phyloP scores from a whole-genome alignment of 2,329 filamentous ascomycete species.

The Aureobasidium sp. region DNA sequence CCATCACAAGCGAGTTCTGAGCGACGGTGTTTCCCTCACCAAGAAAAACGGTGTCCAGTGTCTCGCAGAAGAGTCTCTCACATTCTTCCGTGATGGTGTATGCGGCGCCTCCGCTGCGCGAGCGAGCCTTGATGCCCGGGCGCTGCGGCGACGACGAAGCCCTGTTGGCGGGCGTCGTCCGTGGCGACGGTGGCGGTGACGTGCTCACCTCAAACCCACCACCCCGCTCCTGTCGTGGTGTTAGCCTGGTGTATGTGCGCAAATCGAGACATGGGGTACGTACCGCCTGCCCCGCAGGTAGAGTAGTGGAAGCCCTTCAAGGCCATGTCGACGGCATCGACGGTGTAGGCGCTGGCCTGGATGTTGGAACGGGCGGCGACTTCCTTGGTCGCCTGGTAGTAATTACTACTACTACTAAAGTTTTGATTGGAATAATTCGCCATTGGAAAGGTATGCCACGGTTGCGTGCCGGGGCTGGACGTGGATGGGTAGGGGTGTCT shows the following conservation, averaged over 20 bases:
- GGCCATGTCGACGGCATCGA: slow-evolving; percentile 60
- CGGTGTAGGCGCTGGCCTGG: slow-evolving; percentile 86
- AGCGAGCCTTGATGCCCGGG: slow-evolving; percentile 24
- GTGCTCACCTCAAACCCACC: slow-evolving; percentile 92
- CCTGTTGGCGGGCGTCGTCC: slow-evolving; percentile 14
- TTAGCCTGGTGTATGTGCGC: neutral
- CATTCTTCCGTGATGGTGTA: slow-evolving; percentile 97
- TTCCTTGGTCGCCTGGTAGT: slow-evolving; percentile 44
- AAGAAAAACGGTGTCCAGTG: slow-evolving; percentile 87
- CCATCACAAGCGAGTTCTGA: slow-evolving; percentile 81
- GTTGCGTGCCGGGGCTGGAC: slow-evolving; percentile 29
- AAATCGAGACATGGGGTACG: slow-evolving; percentile 5
- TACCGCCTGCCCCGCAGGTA: slow-evolving; percentile 71
- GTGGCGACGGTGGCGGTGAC: slow-evolving; percentile 82
- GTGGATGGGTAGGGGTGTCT: slow-evolving; percentile 9
- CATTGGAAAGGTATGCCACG: slow-evolving; percentile 52
- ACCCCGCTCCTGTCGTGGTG: slow-evolving; percentile 61
- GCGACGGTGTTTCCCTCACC: slow-evolving; percentile 78
- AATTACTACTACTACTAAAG: slow-evolving; percentile 66
- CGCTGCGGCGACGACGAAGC: slow-evolving; percentile 20
- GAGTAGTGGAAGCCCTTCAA: slow-evolving; percentile 89
- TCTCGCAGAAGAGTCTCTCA: slow-evolving; percentile 99
- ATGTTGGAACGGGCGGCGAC: slow-evolving; percentile 65
- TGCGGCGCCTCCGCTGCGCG: slow-evolving; percentile 76
- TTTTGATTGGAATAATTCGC: slow-evolving; percentile 62